Evolutionary conservation across 139 green algal genomes (phyloP), one percentile per base, ranked within the genome.

Genomic region (Monoraphidium neglectum): DNA sequence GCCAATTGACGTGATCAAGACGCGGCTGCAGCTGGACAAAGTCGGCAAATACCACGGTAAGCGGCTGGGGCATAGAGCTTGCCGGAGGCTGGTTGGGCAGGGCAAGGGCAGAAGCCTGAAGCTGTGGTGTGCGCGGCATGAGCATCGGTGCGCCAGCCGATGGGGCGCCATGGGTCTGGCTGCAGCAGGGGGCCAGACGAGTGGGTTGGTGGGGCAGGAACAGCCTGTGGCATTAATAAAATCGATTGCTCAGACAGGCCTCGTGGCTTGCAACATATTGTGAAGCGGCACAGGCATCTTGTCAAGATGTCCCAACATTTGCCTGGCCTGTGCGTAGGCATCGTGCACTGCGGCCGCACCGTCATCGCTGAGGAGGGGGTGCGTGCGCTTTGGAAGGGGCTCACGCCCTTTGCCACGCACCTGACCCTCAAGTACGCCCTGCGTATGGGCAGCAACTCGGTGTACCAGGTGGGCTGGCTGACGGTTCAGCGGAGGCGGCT

Each of bases 361-460:
- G 90, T 98, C 37, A 77, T 83, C 0, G 33, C 68, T n/a, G 87
- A 97, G 75, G 94, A 98, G 77, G 94, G 94, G 24, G 74, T 92
- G n/a, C 68, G 68, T 10, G 78, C 92, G 1, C 81, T 98, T 33
- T 98, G 94, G 94, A 98, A 98, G 81, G 94, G 94, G 2, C 90
- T 98, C 2, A 98, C 93, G 6, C 95, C 95, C 0, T 98, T 98
- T 80, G 89, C 96, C 10, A 94, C 90, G 26, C 94, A 98, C 82
- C 86, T 98, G 1, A 98, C 92, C 10, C 87, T 98, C 40, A 98
- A 98, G 80, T 98, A 98, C 69, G 92, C 93, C 21, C 77, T 98
- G 76, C 88, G 95, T 53, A 98, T 98, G 92, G 91, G 92, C 26
- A 93, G 88, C 36, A 98, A 98, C 79, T 90, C 90, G 5, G 74